phyloP scores from a whole-genome alignment of 139 green algal genomes.

The Dunaliella sp. region DNA sequence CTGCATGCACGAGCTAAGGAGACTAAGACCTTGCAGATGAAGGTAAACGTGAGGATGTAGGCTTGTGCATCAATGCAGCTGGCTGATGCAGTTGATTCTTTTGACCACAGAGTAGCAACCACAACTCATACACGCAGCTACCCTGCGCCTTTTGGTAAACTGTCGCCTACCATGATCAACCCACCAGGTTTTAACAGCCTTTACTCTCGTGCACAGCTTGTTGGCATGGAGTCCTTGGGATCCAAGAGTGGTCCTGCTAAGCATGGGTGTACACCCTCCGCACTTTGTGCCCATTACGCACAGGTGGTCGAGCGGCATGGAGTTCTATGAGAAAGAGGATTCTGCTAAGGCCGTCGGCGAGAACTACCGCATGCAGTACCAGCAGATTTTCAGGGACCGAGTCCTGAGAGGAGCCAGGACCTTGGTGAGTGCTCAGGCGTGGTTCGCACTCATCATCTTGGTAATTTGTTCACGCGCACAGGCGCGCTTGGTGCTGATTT shows the following conservation, averaged over 20 bases:
- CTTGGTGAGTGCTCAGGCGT: neutral
- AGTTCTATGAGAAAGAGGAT: neutral
- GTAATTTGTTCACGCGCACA: no score
- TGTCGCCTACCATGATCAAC: no score
- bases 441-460: neutral
- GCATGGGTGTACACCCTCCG: neutral
- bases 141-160: no score
- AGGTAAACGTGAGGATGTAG: no score
- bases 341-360: neutral
- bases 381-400: neutral
- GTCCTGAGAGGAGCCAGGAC: neutral
- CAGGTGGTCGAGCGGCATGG: neutral
- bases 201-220: no score
- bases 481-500: neutral
- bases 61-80: no score
- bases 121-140: no score
- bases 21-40: no score
- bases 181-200: no score
- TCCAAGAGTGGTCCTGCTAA: neutral
- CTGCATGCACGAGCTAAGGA: no score
- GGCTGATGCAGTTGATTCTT: no score
- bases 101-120: no score
- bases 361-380: neutral
- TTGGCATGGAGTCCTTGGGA: neutral
- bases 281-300: neutral